Conservation (phyloP, 306 rosid species). For the Phaseolus lunatus region DNA sequence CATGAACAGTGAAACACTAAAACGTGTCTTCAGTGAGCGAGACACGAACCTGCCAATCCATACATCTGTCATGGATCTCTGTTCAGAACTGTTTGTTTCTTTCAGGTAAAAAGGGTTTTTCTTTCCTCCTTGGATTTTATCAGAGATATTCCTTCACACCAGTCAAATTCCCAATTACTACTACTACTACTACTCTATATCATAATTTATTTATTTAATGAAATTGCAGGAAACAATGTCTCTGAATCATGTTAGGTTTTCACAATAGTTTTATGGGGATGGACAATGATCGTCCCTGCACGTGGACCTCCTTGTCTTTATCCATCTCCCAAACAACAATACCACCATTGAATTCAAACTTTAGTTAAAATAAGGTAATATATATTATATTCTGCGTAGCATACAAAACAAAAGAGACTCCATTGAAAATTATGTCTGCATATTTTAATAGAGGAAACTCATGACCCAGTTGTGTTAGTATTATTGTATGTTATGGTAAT, state of each 20-base stretch:
- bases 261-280: constrained; percentile 57
- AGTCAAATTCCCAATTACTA: constrained; percentile 53
- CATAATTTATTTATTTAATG: background rate
- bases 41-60: constrained; percentile 58
- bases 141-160: constrained; percentile 52
- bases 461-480: constrained; percentile 4
- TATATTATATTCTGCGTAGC: constrained; percentile 38
- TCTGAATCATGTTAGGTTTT: constrained; percentile 46
- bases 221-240: constrained; percentile 45
- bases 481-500: constrained; percentile 24
- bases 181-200: constrained; percentile 29
- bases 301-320: constrained; percentile 68
- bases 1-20: constrained; percentile 53
- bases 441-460: constrained; percentile 34
- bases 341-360: constrained; percentile 61
- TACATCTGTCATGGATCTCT: constrained; percentile 52
- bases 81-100: constrained; percentile 55
- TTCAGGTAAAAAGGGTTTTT: constrained; percentile 25
- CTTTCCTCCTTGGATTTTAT: constrained; percentile 40
- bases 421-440: constrained; percentile 31
- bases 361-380: constrained; percentile 43
- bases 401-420: constrained; percentile 48
- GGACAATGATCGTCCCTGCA: constrained; percentile 76
- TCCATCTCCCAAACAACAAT: constrained; percentile 57
- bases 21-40: constrained; percentile 58